Base-by-base conservation (phyloP, 208 protist species). In the Endotrypanum monterogeii region DNA sequence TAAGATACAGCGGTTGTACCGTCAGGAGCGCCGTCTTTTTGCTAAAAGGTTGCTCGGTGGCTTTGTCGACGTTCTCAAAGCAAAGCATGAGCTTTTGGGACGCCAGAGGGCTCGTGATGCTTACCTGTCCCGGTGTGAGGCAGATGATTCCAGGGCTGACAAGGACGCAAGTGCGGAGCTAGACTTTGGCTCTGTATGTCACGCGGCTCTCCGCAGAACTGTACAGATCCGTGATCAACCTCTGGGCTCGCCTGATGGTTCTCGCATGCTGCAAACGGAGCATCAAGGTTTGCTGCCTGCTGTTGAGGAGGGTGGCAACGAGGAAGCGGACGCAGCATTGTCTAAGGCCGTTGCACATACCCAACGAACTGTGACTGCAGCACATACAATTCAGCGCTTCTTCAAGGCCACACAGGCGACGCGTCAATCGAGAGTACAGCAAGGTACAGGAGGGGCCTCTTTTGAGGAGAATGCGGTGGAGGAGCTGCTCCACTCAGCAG, bases 401-500 rank as follows among this genome's bases (percentile, higher is more conserved):
- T 67, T 84, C 25, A 65, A 69, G 12, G 28, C 44, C n/a, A 57
- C 76, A 8, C 57, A 67, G 23, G 67, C 78, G 20, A 56, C 72
- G 37, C 70, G 32, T 23, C 25, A 67, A 58, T 68, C 85, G 68
- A 56, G 32, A 12, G 56, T 18, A 20, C 63, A 63, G 51, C 65
- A 77, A 23, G 61, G 71, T 56, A 61, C 71, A 5, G 20, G 67
- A 30, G 63, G 71, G 28, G 48, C 73, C 12, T 78, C 56, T n/a
- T 8, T 79, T 51, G 67, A 58, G 44, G 68, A 66, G 30, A 74
- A 87, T 37, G 77, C 73, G 4, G 77, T 67, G 7, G 83, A 83
- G 68, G 80, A 77, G 58, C 46, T 81, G 16, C 79, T 81, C 46
- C 54, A 92, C 51, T 57, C 39, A 3, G 82, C 88, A 0, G 88